Conservation (phyloP, 225 moss, liverwort and hornwort genomes). For the Climacium dendroides region DNA sequence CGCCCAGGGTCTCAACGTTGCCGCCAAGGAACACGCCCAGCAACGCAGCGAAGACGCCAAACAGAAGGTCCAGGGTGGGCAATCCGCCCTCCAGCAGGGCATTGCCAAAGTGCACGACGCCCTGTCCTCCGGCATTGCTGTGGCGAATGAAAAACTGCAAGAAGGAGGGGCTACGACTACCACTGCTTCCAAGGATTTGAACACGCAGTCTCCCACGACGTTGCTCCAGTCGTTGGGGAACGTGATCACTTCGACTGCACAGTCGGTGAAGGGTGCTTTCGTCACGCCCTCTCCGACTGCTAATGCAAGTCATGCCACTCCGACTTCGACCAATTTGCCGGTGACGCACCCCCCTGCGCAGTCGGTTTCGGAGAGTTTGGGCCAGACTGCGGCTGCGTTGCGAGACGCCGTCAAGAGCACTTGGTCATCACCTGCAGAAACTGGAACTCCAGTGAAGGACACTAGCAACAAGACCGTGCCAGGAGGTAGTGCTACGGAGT, state of each 20-base stretch:
- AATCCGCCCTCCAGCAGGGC: constrained; percentile 27
- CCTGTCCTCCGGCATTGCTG: constrained; percentile 13
- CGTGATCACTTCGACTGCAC: constrained; percentile 10
- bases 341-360: constrained; percentile 27
- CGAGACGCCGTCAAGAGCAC: constrained; percentile 17
- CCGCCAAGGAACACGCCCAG: constrained; percentile 18
- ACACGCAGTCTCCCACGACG: background rate
- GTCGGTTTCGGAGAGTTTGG: constrained; percentile 17
- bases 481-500: background rate
- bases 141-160: constrained; percentile 19
- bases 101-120: constrained; percentile 25
- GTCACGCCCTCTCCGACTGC: constrained; percentile 13
- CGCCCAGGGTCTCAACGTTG: background rate
- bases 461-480: background rate
- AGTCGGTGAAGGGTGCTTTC: constrained; percentile 25
- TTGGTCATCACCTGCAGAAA: background rate
- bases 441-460: background rate
- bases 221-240: constrained; percentile 24
- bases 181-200: background rate
- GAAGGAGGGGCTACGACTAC: background rate
- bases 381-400: constrained; percentile 24
- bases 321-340: constrained; percentile 15
- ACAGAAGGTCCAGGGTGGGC: background rate
- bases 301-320: background rate
- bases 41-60: constrained; percentile 1